These are phyloP conservation scores for Colletotrichum neosansevieriae DNA, from an alignment of 2,329 filamentous ascomycete genomes.

Conservation along the genomic window DNA sequence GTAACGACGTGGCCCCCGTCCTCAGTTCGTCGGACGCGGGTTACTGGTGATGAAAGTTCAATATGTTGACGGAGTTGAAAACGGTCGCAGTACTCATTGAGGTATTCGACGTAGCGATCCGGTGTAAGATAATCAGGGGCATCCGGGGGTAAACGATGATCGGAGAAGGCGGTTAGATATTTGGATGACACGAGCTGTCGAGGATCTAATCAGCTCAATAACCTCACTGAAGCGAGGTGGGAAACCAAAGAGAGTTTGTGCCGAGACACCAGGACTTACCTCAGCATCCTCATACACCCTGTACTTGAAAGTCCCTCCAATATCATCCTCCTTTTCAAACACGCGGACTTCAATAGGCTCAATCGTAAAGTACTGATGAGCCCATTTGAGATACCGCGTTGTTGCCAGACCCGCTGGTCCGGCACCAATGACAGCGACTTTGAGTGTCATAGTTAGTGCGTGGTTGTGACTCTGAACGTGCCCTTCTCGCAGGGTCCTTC, in stretches of 20 bases:
- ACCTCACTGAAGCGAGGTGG: too few species aligned
- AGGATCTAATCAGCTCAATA: neutral
- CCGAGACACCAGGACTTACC: conserved; percentile 4
- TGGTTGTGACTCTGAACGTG: neutral
- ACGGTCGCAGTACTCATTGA: conserved; percentile 54
- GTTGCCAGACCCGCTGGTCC: conserved; percentile 58
- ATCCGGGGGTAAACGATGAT: conserved; percentile 57
- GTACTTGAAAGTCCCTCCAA: conserved; percentile 62
- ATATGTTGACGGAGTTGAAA: conserved; percentile 56
- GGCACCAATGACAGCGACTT: conserved; percentile 57
- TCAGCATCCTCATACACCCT: conserved; percentile 63
- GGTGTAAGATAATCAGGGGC: conserved; percentile 60
- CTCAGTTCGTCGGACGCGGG: conserved; percentile 40
- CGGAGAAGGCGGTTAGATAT: conserved; percentile 63
- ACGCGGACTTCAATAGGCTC: conserved; percentile 56
- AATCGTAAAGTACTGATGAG: conserved; percentile 53
- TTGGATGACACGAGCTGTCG: conserved; percentile 58
- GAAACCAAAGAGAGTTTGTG: neutral
- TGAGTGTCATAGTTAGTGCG: conserved; percentile 32
- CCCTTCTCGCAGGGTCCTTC: conserved; percentile 22
- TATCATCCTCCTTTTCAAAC: conserved; percentile 57
- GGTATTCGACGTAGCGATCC: conserved; percentile 55
- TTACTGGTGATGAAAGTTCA: conserved; percentile 50
- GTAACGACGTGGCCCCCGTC: conserved; percentile 25
- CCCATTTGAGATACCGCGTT: conserved; percentile 55